These are phyloP conservation scores for Tolypocladium ovalisporum DNA, from an alignment of 2,329 filamentous ascomycete genomes.

Conservation along the genomic window DNA sequence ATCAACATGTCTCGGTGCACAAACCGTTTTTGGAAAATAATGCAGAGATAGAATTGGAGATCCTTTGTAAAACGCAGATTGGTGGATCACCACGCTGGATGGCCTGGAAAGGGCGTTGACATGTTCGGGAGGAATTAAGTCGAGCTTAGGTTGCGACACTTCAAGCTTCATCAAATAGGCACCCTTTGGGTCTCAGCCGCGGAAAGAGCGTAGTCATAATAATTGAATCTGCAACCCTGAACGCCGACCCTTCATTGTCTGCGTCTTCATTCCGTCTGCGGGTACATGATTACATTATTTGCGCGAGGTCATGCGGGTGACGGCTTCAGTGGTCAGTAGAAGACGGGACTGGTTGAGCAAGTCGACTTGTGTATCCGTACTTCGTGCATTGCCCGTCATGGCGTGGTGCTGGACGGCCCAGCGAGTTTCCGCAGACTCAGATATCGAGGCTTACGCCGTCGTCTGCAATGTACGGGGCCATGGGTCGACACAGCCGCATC, in stretches of 20 bases:
- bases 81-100: no score
- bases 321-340: neutral
- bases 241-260: no score
- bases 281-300: neutral
- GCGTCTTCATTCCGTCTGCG: neutral
- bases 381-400: no score
- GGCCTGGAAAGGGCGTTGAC: neutral
- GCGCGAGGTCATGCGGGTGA: neutral
- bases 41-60: neutral
- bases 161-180: neutral
- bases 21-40: neutral
- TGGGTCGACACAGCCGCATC: neutral
- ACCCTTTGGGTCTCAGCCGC: neutral
- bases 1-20: neutral
- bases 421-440: neutral
- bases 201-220: neutral
- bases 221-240: neutral
- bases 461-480: neutral
- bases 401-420: neutral
- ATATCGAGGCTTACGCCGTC: neutral
- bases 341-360: neutral
- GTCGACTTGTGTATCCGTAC: neutral
- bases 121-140: no score
- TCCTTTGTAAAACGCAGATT: no score
- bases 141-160: neutral